A percentile compares a stretch with the other conserved stretches of the same genome.
phyloP scores from a whole-genome alignment of 1,284 basidiomycete species.

The Cryptococcus sp. region DNA sequence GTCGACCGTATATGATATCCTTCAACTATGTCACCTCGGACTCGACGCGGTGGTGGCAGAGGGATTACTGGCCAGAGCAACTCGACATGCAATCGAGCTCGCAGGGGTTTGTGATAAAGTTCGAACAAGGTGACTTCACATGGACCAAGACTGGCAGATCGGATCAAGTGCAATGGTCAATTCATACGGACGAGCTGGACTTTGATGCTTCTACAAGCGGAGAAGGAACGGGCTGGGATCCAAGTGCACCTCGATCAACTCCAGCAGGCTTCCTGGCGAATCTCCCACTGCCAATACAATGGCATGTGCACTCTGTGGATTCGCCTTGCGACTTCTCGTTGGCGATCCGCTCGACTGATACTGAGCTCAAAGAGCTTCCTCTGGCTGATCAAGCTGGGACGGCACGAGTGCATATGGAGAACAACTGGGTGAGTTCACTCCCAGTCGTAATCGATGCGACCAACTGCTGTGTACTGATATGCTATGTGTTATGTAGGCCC shows the following conservation, averaged over 20 bases:
- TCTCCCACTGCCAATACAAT: conserved; percentile 33
- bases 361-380: neutral
- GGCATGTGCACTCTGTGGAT: conserved; percentile 33
- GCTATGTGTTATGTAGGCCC: too few relatives aligned
- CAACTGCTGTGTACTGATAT: too few relatives aligned
- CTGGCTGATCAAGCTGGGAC: conserved; percentile 6
- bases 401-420: conserved; percentile 29
- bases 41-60: conserved; percentile 13
- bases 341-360: too few relatives aligned
- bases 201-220: conserved; percentile 6
- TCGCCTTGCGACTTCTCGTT: conserved; percentile 19
- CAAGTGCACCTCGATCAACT: conserved; percentile 19
- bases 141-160: conserved; percentile 8
- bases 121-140: conserved; percentile 21
- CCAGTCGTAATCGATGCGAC: too few relatives aligned
- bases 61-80: conserved; percentile 21
- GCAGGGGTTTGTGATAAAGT: conserved; percentile 21
- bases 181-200: conserved; percentile 14
- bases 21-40: conserved; percentile 28
- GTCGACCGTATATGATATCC: conserved; percentile 23
- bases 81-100: conserved; percentile 10
- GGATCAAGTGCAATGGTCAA: conserved; percentile 12
- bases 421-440: conserved; percentile 27
- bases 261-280: conserved; percentile 27
- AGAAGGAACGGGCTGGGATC: conserved; percentile 16